A percentile compares a stretch with the other conserved stretches of the same genome.
phyloP scores from a whole-genome alignment of 2,329 filamentous ascomycete genomes.

The Xylaria sp. region DNA sequence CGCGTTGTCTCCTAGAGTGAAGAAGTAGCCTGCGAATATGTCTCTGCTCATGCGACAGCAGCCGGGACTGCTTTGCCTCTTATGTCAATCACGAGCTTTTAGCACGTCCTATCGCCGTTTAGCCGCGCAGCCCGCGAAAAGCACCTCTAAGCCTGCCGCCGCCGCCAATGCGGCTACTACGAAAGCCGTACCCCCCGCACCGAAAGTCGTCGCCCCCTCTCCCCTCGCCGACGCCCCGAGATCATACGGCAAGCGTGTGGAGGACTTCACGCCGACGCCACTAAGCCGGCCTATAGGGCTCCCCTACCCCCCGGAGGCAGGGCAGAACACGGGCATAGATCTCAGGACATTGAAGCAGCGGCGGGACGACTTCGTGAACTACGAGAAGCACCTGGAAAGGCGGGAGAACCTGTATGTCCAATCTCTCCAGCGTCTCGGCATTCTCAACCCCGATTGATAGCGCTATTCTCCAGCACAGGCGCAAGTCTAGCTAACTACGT shows the following conservation, averaged over 20 bases:
- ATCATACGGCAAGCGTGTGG: constrained; percentile 66
- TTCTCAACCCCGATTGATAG: constrained; percentile 1
- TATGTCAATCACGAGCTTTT: constrained; percentile 65
- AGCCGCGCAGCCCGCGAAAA: constrained; percentile 45
- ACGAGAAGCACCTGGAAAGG: constrained; percentile 82
- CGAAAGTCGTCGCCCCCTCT: constrained; percentile 51
- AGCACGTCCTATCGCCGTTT: constrained; percentile 56
- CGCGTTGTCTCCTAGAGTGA: neutral
- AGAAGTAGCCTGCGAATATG: constrained; percentile 19
- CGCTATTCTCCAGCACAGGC: neutral
- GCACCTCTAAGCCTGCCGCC: constrained; percentile 32
- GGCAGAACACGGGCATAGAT: constrained; percentile 86
- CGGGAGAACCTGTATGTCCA: constrained; percentile 77
- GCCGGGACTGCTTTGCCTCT: constrained; percentile 56
- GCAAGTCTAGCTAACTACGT: constrained; percentile 20
- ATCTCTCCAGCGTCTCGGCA: neutral
- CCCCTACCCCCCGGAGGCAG: constrained; percentile 74
- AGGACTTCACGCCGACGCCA: constrained; percentile 68
- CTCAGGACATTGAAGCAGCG: constrained; percentile 73
- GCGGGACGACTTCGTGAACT: constrained; percentile 83
- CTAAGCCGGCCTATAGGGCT: constrained; percentile 84
- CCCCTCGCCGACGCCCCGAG: constrained; percentile 68
- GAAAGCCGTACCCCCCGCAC: constrained; percentile 16
- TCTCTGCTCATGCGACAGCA: constrained; percentile 47
- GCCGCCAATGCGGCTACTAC: constrained; percentile 31